Evolutionary conservation across 2,329 filamentous ascomycete species (phyloP), one percentile per base, ranked within the genome.

Genomic region (Claviceps lovelessii): DNA sequence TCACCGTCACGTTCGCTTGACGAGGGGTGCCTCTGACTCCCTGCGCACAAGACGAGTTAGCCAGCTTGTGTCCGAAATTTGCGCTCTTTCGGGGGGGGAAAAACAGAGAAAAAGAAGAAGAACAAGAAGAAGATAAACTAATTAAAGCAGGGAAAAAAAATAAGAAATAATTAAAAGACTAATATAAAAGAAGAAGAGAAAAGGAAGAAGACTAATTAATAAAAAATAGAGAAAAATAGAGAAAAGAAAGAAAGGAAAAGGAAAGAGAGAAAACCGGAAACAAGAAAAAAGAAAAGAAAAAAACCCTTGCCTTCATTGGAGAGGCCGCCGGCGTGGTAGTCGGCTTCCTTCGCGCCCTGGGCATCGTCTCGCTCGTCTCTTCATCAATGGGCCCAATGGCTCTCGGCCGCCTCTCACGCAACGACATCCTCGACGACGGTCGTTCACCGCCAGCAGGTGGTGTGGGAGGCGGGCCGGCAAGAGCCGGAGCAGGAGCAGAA

Each of bases 361-460:
- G 10, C 5, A 61, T 54, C 52, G 61, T 60, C 37, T 65, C 61
- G 15, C 29, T 53, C 35, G 52, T 55, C 42, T 64, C 75, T 51
- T 77, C 76, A 13, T 78, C 75, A 2, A 76, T 74, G n/a, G 75
- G 72, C 10, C 76, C 73, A n/a, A 74, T 70, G 4, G 78, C 71
- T 53, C 76, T 83, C 8, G 75, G 67, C 64, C 85, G 89, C 57
- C 88, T 80, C 55, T 85, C 83, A 37, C 90, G 80, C 53, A 93
- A 73, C 58, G 88, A 83, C 79, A 85, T 86, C 56, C 85, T 77
- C 5, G 70, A 70, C n/a, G 76, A 78, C 6, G 80, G 75, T 13
- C 73, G 67, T 3, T 71, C 68, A 42, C 65, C 58, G 13, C 63
- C 59, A 11, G 65, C 61, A 15, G 50, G 46, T 1, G 65, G 60